Conservation (phyloP, 2,329 filamentous ascomycete genomes). For the Zymoseptoria ardabiliae region DNA sequence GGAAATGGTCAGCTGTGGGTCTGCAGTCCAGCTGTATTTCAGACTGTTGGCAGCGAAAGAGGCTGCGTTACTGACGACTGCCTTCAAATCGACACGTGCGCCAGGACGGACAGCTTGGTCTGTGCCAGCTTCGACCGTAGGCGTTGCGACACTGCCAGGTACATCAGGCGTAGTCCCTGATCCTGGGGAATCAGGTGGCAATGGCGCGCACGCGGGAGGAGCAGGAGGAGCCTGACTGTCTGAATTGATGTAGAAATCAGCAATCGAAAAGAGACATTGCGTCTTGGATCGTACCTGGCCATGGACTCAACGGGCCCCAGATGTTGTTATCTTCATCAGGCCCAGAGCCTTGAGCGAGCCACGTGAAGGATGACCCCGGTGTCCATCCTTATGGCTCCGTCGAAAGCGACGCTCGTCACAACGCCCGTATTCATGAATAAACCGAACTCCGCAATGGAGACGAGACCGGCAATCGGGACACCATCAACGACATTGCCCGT, state of each 20-base stretch:
- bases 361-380: slow-evolving; percentile 25
- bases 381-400: slow-evolving; percentile 7
- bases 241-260: background rate
- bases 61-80: slow-evolving; percentile 24
- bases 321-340: slow-evolving; percentile 23
- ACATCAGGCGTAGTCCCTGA: too few relatives aligned
- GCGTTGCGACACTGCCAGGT: background rate
- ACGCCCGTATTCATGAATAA: slow-evolving; percentile 10
- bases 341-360: slow-evolving; percentile 27
- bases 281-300: slow-evolving; percentile 19
- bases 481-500: slow-evolving; percentile 34
- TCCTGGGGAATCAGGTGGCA: background rate
- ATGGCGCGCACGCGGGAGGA: slow-evolving; percentile 22
- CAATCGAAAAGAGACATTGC: too few relatives aligned
- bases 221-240: slow-evolving; percentile 21
- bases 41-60: slow-evolving; percentile 17
- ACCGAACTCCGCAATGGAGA: slow-evolving; percentile 32
- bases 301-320: slow-evolving; percentile 36
- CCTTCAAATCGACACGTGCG: slow-evolving; percentile 4
- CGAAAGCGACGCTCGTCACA: slow-evolving; percentile 3
- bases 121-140: slow-evolving; percentile 7
- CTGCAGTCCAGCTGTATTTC: slow-evolving; percentile 17
- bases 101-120: background rate
- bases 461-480: slow-evolving; percentile 33
- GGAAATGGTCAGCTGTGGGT: slow-evolving; percentile 14